phyloP scores from a whole-genome alignment of 2,329 filamentous ascomycete species.

The Zymoseptoria crescenta region DNA sequence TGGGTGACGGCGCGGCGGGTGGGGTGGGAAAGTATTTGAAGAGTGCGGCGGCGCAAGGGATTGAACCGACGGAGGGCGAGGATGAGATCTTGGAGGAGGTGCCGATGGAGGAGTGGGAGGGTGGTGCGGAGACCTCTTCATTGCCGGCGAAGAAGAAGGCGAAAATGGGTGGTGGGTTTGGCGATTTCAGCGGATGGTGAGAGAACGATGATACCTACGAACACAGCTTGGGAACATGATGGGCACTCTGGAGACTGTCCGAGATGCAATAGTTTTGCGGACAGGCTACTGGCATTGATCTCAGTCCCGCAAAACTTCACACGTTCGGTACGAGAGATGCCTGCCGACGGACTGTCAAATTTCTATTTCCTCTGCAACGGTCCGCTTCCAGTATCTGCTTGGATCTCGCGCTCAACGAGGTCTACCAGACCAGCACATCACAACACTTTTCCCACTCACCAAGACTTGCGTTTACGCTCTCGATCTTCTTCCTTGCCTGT shows the following conservation, averaged over 20 bases:
- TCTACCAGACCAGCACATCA: too few relatives aligned
- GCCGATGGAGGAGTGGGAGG: constrained; percentile 51
- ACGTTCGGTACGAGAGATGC: too few relatives aligned
- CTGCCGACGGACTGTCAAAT: too few relatives aligned
- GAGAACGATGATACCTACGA: background rate
- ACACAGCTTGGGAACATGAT: background rate
- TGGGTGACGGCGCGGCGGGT: constrained; percentile 39
- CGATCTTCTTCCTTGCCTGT: background rate
- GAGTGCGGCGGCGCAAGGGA: constrained; percentile 35
- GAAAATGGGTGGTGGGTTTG: constrained; percentile 61
- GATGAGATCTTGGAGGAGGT: constrained; percentile 43
- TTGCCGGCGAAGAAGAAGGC: constrained; percentile 59
- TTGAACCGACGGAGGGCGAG: constrained; percentile 27
- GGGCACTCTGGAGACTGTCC: background rate
- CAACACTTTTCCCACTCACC: background rate
- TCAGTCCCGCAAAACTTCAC: background rate
- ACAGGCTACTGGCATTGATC: background rate
- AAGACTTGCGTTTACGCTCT: background rate
- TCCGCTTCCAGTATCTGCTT: too few relatives aligned
- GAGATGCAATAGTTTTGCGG: background rate
- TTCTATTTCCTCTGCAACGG: too few relatives aligned
- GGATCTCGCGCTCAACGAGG: too few relatives aligned
- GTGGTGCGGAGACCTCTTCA: constrained; percentile 51
- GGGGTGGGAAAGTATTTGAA: constrained; percentile 78
- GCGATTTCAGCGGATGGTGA: constrained; percentile 91